Evolutionary conservation across 768 basidiomycete genomes (phyloP).

Genomic region (Porpolomopsis calyptriformis): DNA sequence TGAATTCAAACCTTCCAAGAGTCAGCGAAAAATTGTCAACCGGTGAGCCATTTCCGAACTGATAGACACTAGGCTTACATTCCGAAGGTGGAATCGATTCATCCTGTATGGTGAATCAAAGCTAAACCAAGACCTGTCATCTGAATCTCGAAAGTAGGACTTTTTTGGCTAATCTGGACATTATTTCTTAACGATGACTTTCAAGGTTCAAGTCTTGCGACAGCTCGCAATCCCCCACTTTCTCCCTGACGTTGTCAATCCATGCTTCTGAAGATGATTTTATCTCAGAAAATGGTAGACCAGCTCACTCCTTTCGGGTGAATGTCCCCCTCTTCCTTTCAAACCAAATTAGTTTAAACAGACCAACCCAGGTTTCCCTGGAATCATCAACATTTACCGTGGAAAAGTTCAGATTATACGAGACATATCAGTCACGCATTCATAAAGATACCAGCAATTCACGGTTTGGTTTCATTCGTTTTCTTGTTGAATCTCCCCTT

Average conservation of each 20-base stretch:
- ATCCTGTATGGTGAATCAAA: slow-evolving; percentile 36
- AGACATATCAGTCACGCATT: slow-evolving; percentile 67
- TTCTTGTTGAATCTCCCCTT: slow-evolving; percentile 74
- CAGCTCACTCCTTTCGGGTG: slow-evolving; percentile 55
- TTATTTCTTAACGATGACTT: neutral
- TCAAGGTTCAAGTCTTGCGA: neutral
- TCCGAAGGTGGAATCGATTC: slow-evolving; percentile 76
- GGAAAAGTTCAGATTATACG: slow-evolving; percentile 75
- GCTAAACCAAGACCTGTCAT: too few species aligned
- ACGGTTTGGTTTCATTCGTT: slow-evolving; percentile 48
- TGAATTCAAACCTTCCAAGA: slow-evolving; percentile 58
- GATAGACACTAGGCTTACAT: neutral
- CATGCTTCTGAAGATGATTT: slow-evolving; percentile 44
- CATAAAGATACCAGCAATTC: slow-evolving; percentile 57
- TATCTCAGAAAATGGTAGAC: slow-evolving; percentile 17
- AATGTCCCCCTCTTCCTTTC: neutral
- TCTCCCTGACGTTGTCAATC: slow-evolving; percentile 37
- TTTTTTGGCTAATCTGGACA: too few species aligned
- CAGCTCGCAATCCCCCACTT: slow-evolving; percentile 10
- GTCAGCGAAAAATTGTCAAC: slow-evolving; percentile 65
- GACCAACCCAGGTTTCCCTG: slow-evolving; percentile 45
- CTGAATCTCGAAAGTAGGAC: too few species aligned
- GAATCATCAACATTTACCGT: slow-evolving; percentile 66
- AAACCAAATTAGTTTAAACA: neutral
- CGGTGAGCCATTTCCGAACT: slow-evolving; percentile 29